phyloP scores from a whole-genome alignment of 345 rosid genomes.

The Excoecaria agallocha region DNA sequence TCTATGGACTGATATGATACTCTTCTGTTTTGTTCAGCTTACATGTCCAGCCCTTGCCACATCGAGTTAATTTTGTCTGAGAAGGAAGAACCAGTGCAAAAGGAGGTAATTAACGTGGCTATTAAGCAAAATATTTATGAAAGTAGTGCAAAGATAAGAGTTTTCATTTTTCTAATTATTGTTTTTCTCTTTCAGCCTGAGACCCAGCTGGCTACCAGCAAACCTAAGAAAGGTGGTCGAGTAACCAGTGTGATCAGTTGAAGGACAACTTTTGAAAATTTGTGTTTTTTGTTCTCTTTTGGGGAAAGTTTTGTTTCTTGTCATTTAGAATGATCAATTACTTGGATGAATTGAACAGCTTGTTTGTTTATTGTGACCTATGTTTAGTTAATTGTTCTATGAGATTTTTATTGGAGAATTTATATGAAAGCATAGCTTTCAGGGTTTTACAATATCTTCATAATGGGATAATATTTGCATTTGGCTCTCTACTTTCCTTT shows the following conservation, averaged over 20 bases:
- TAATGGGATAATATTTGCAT: not conserved
- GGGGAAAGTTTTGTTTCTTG: slow-evolving; percentile 21
- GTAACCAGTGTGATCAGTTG: not conserved
- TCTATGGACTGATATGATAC: not conserved
- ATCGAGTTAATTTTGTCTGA: slow-evolving; percentile 84
- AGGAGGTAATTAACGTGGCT: slow-evolving; percentile 53
- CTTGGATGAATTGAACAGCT: slow-evolving; percentile 22
- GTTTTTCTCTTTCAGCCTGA: slow-evolving; percentile 54
- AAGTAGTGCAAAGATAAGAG: no score
- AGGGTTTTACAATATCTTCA: not conserved
- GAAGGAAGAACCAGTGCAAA: slow-evolving; percentile 91
- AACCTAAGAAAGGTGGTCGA: slow-evolving; percentile 59
- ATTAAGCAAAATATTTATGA: not conserved
- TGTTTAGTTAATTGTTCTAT: slow-evolving; percentile 14
- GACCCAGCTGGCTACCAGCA: slow-evolving; percentile 71
- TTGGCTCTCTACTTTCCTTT: not conserved
- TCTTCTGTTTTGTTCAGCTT: slow-evolving; percentile 45
- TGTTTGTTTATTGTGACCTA: slow-evolving; percentile 15
- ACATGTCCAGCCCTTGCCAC: slow-evolving; percentile 97
- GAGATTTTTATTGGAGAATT: slow-evolving; percentile 9
- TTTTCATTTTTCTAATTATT: not conserved
- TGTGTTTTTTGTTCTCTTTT: slow-evolving; percentile 1
- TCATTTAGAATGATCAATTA: slow-evolving; percentile 23
- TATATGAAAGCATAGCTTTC: not conserved
- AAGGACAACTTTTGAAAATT: not conserved